Conservation (phyloP, 768 basidiomycete genomes). For the Saitozyma podzolica region DNA sequence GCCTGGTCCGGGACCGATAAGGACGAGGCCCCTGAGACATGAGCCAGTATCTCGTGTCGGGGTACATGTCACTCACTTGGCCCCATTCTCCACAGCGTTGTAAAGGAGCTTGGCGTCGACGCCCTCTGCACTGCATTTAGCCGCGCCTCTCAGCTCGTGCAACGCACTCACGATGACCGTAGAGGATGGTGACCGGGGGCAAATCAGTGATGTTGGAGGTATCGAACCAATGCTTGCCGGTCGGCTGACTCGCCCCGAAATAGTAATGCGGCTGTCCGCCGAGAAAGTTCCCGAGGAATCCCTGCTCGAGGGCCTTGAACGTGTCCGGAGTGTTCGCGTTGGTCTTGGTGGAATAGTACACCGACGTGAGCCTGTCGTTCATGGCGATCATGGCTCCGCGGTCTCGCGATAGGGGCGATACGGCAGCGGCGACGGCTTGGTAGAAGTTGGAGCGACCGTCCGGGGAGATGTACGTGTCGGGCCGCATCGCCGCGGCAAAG, state of each 20-base stretch:
- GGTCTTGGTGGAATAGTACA: conserved; percentile 45
- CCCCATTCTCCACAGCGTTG: conserved; percentile 23
- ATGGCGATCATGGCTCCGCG: conserved; percentile 47
- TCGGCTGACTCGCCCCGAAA: conserved; percentile 34
- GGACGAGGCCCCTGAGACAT: conserved; percentile 23
- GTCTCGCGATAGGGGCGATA: conserved; percentile 19
- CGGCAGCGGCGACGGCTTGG: conserved; percentile 40
- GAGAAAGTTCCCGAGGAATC: conserved; percentile 45
- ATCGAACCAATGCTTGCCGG: conserved; percentile 53
- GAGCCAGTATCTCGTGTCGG: no score
- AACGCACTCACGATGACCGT: conserved; percentile 7
- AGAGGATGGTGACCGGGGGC: conserved; percentile 37
- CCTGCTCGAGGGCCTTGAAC: conserved; percentile 48
- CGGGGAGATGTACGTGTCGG: conserved; percentile 43
- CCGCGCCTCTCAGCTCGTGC: no score
- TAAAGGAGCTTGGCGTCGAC: conserved; percentile 7
- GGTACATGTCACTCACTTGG: conserved; percentile 6
- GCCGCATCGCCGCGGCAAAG: conserved; percentile 51
- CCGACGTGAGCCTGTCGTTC: conserved; percentile 51
- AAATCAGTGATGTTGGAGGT: conserved; percentile 16
- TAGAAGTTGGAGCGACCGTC: conserved; percentile 46
- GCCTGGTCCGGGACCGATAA: conserved; percentile 37
- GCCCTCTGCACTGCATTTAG: conserved; percentile 4
- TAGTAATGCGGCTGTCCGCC: conserved; percentile 35
- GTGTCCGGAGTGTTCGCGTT: conserved; percentile 47